Base-by-base conservation (phyloP, 768 basidiomycete genomes). In the Boletus edulis region DNA sequence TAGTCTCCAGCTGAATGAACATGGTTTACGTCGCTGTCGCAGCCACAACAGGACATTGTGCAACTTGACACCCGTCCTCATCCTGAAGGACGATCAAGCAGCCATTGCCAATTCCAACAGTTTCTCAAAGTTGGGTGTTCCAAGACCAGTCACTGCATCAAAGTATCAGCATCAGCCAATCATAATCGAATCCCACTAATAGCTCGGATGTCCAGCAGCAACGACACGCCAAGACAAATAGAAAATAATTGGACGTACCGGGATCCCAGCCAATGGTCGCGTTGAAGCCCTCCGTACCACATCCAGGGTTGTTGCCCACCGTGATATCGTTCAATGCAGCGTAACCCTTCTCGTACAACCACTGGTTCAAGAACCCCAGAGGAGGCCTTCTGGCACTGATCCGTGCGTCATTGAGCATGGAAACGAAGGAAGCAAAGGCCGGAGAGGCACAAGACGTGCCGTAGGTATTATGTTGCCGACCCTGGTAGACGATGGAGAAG, bases 381-480 rank as follows among this genome's bases (percentile, higher is more conserved):
- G 84, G 52, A 10, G 69, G 62, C 47, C 73, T 68, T 0, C 73
- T 71, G 0, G 71, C 72, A 3, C 69, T 67, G 27, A 86, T 66
- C 7, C 83, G 78, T 2, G 78, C 83, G 52, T 88, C 85, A 50
- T 88, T 87, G 49, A 89, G 69, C 57, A 89, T 76, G 4, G 86
- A 76, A 17, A 88, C 73, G 49, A 89, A 72, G 22, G 77, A 81
- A 6, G 87, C 78, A 54, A 91, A 85, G 0, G 85, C 76, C 0
- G 87, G 88, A 9, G 84, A 63, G 1, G 86, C 65, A 1, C 84
- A 83, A 15, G 86, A 87, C 1, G 89, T 91, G 35, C 89, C 89
- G 1, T 14, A 35, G 34, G 4, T 6, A 76, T 1, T 67, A 9
- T 39, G 35, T 55, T 12, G 72, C 35, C 6, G 43, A 4, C 83